These are phyloP conservation scores for Eudorina sp. DNA, from an alignment of 139 green algal species.

Conservation along the genomic window DNA sequence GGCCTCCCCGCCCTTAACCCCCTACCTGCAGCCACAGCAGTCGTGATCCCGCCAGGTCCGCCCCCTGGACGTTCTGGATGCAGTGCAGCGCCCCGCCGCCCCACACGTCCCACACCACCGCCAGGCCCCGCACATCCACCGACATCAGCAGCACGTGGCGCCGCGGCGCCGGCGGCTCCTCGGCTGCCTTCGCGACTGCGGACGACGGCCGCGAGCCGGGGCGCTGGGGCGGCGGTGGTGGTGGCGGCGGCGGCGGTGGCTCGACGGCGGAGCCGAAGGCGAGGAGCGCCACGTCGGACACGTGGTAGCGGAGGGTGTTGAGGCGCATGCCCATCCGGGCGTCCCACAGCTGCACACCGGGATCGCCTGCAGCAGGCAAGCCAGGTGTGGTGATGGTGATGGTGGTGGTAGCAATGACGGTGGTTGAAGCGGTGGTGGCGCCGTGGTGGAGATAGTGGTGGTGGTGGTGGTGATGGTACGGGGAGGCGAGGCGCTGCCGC, in stretches of 20 bases:
- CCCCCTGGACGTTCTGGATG: neutral
- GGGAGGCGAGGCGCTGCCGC: too few species aligned
- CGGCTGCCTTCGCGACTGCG: neutral
- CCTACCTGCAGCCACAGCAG: constrained; percentile 39
- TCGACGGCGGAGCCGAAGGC: neutral
- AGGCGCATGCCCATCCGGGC: neutral
- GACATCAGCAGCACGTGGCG: constrained; percentile 30
- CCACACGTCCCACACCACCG: constrained; percentile 30
- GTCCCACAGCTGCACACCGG: constrained; percentile 23
- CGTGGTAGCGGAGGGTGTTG: constrained; percentile 29
- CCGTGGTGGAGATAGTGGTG: too few species aligned
- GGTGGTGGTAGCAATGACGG: too few species aligned
- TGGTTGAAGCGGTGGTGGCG: too few species aligned
- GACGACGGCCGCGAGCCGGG: neutral
- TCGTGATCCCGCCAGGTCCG: neutral
- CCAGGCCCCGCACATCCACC: constrained; percentile 17
- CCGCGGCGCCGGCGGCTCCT: neutral
- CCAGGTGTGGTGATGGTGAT: too few species aligned
- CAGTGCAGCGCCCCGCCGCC: constrained; percentile 12
- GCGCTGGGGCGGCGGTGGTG: neutral
- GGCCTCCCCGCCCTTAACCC: too few species aligned
- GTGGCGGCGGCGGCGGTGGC: neutral
- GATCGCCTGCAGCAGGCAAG: constrained; percentile 4
- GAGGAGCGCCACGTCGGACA: constrained; percentile 18
- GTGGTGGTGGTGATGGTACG: too few species aligned